These are phyloP conservation scores for Phycomyces nitens DNA, from an alignment of 192 early-diverging fungal genomes.

Conservation along the genomic window DNA sequence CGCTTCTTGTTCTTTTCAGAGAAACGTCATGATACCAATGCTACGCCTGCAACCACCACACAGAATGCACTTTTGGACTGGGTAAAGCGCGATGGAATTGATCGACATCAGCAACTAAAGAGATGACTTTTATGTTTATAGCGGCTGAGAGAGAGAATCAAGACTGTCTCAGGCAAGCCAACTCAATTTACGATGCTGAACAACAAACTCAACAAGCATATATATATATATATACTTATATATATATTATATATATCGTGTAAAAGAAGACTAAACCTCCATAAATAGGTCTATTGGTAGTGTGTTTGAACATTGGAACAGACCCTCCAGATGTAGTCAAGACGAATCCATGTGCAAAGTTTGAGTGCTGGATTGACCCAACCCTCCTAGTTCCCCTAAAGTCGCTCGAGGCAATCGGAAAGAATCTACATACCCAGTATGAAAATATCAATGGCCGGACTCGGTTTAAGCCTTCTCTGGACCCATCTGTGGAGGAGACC, in stretches of 20 bases:
- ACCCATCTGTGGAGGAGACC: constrained; percentile 91
- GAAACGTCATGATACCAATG: constrained; percentile 50
- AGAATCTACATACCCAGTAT: constrained; percentile 90
- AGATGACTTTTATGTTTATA: too few species aligned
- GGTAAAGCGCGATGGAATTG: constrained; percentile 15
- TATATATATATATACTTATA: too few species aligned
- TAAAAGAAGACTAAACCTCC: too few species aligned
- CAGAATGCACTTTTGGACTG: constrained; percentile 41
- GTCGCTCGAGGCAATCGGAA: constrained; percentile 84
- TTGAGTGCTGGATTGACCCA: constrained; percentile 97
- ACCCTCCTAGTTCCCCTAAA: constrained; percentile 69
- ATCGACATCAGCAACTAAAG: background rate
- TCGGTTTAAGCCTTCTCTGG: constrained; percentile 76
- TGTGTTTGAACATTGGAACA: constrained; percentile 95
- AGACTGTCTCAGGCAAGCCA: constrained; percentile 67
- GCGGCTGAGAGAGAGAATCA: constrained; percentile 56
- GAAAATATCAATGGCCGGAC: constrained; percentile 85
- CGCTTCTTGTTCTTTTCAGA: constrained; percentile 54
- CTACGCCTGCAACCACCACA: constrained; percentile 14
- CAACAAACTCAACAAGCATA: background rate
- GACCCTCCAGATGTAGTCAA: constrained; percentile 92
- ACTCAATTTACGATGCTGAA: background rate
- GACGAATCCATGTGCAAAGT: constrained; percentile 80
- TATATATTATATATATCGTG: too few species aligned
- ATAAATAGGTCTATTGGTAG: constrained; percentile 66